These are phyloP conservation scores for Kokia cookei DNA, from an alignment of 441 rosid species.

Conservation along the genomic window DNA sequence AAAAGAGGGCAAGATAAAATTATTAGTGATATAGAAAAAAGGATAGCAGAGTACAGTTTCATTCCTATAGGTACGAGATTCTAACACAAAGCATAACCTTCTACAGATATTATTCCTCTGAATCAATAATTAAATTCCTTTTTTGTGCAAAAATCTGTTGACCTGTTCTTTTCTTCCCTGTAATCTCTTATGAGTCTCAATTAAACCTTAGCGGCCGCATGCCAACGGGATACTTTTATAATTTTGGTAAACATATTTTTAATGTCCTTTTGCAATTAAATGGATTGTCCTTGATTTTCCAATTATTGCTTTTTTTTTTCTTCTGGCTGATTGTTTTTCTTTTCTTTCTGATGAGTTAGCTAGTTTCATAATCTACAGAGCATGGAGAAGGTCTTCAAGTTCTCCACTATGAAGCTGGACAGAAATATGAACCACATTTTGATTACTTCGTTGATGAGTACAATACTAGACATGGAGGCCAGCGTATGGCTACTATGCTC, in stretches of 20 bases:
- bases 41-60: slow-evolving; percentile 84
- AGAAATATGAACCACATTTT: slow-evolving; percentile 81
- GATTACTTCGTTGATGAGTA: slow-evolving; percentile 86
- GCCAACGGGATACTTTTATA: not conserved
- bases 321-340: not conserved
- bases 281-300: not conserved
- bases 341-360: not conserved
- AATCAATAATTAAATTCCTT: not conserved
- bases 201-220: not conserved
- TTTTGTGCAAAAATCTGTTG: not conserved
- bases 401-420: slow-evolving; percentile 91
- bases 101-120: not conserved
- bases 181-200: not conserved
- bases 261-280: not conserved
- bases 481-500: slow-evolving; percentile 89
- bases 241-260: not conserved
- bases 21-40: slow-evolving; percentile 63
- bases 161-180: not conserved
- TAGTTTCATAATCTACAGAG: slow-evolving; percentile 38
- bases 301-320: not conserved
- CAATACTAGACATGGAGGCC: slow-evolving; percentile 84
- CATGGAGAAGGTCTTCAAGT: slow-evolving; percentile 93
- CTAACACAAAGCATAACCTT: not conserved
- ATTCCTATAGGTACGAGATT: slow-evolving; percentile 64
- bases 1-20: slow-evolving; percentile 67